Percentiles rank a stretch among this genome's conserved stretches.
phyloP scores from a whole-genome alignment of 2,329 filamentous ascomycete genomes.

The Simplicillium aogashimaense region DNA sequence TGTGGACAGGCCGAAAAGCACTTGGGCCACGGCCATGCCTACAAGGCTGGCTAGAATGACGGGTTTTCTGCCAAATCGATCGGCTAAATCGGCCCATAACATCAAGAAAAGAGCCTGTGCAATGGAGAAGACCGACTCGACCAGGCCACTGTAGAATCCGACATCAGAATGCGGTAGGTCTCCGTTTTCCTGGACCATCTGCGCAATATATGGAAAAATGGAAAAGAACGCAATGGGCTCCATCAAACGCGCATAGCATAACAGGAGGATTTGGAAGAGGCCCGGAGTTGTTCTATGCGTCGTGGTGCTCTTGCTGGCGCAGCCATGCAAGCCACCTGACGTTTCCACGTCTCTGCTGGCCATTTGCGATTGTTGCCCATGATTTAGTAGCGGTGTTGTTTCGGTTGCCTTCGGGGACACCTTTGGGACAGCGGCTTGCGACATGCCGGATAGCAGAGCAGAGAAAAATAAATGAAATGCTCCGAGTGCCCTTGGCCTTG shows the following conservation, averaged over 20 bases:
- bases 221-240: constrained; percentile 78
- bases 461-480: too few relatives aligned
- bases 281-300: too few relatives aligned
- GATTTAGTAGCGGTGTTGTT: too few relatives aligned
- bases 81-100: constrained; percentile 53
- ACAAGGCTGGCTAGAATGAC: constrained; percentile 57
- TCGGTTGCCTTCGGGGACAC: too few relatives aligned
- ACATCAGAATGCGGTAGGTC: constrained; percentile 53
- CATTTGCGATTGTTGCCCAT: too few relatives aligned
- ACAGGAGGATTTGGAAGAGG: constrained; percentile 55
- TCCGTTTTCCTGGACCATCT: constrained; percentile 64
- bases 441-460: too few relatives aligned
- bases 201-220: constrained; percentile 72
- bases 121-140: constrained; percentile 63
- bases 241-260: constrained; percentile 63
- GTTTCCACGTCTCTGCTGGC: too few relatives aligned
- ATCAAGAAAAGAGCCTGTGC: constrained; percentile 74
- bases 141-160: constrained; percentile 71
- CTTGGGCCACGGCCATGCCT: constrained; percentile 51
- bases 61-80: constrained; percentile 63
- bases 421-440: too few relatives aligned
- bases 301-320: too few relatives aligned
- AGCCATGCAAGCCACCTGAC: too few relatives aligned
- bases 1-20: constrained; percentile 58
- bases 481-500: too few relatives aligned